phyloP scores from a whole-genome alignment of 495 filamentous ascomycete species.

The Aspergillus biplanus region DNA sequence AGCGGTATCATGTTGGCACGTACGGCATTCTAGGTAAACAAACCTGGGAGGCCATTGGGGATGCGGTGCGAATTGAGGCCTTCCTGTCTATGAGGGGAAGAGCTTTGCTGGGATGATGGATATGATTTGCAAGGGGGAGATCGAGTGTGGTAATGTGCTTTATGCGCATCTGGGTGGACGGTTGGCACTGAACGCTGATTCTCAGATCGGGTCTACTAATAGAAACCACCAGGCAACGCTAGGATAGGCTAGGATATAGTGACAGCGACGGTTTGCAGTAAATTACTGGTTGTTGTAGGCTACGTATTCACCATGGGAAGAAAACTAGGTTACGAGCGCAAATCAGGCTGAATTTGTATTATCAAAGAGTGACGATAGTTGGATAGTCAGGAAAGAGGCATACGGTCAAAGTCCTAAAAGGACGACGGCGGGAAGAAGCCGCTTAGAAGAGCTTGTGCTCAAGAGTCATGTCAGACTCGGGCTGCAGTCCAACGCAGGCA shows the following conservation, averaged over 20 bases:
- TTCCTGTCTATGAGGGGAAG: conserved; percentile 72
- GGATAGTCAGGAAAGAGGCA: conserved; percentile 8
- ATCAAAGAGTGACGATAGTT: conserved; percentile 45
- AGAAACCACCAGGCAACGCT: conserved; percentile 7
- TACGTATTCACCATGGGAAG: not conserved
- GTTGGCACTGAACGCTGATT: conserved; percentile 62
- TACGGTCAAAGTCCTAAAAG: not conserved
- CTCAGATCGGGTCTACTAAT: conserved; percentile 32
- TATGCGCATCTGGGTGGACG: conserved; percentile 68
- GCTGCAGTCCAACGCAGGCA: conserved; percentile 95
- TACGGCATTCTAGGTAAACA: conserved; percentile 60
- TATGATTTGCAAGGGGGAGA: conserved; percentile 58
- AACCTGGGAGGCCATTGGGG: conserved; percentile 64
- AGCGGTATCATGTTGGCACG: conserved; percentile 56
- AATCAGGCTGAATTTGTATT: conserved; percentile 1
- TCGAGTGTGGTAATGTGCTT: conserved; percentile 58
- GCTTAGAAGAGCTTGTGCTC: conserved; percentile 94
- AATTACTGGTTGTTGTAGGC: not conserved
- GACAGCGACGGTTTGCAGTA: not conserved
- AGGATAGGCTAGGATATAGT: too few species aligned
- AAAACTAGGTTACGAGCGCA: not conserved
- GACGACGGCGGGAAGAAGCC: not conserved
- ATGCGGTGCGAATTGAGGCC: conserved; percentile 61
- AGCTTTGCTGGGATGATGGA: conserved; percentile 67
- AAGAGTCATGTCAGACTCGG: conserved; percentile 98